A percentile compares a stretch with the other conserved stretches of the same genome.
Conservation (phyloP, 306 rosid species). For the Ceratonia siliqua region DNA sequence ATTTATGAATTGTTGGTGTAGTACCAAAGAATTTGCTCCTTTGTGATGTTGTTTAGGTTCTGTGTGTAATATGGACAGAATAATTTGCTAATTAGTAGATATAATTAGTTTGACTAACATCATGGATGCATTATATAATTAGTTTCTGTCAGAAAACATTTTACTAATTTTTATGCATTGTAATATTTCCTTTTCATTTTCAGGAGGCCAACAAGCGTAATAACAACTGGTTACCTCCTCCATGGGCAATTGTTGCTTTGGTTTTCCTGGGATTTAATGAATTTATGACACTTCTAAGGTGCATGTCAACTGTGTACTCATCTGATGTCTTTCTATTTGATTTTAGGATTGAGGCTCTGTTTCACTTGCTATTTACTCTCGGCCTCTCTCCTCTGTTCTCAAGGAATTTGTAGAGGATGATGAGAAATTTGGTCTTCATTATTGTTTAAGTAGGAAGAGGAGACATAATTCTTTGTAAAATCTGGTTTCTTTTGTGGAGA, state of each 20-base stretch:
- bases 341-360: conserved; percentile 8
- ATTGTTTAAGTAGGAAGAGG: neutral
- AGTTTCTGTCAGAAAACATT: neutral
- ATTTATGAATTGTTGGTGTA: conserved; percentile 12
- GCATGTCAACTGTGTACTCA: conserved; percentile 16
- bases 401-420: neutral
- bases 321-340: conserved; percentile 19
- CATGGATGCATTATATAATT: conserved; percentile 16
- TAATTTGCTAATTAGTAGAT: conserved; percentile 19
- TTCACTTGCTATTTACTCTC: conserved; percentile 9
- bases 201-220: conserved; percentile 96
- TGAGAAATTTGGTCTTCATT: neutral
- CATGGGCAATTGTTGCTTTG: conserved; percentile 94
- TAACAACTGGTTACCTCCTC: conserved; percentile 99
- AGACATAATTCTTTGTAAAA: neutral
- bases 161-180: conserved; percentile 16
- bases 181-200: conserved; percentile 25
- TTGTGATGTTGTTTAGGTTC: conserved; percentile 19
- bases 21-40: conserved; percentile 14
- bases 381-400: conserved; percentile 1
- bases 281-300: conserved; percentile 94
- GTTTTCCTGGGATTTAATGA: conserved; percentile 88
- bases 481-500: neutral
- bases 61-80: neutral
- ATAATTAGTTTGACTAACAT: conserved; percentile 13